Conservation (phyloP, 257 asterid species). For the Nyctanthes arbortristis region DNA sequence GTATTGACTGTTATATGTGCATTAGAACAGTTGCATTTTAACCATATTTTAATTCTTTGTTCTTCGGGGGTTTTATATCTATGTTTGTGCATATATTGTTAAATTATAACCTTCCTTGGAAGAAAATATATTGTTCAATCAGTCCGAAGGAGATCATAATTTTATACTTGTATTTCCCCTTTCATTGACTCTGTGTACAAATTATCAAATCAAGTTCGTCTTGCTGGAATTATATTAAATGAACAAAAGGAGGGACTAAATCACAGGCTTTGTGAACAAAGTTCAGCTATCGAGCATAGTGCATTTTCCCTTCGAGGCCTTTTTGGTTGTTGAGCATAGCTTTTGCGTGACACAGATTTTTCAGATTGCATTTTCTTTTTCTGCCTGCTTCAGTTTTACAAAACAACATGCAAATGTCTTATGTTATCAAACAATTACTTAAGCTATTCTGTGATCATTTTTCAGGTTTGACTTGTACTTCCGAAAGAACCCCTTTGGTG, state of each 20-base stretch:
- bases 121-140: not conserved
- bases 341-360: slow-evolving; percentile 16
- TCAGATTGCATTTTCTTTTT: not conserved
- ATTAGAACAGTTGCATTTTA: too few relatives aligned
- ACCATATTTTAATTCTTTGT: too few relatives aligned
- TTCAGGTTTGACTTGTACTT: slow-evolving; percentile 88
- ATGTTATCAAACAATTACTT: slow-evolving; percentile 21
- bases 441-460: slow-evolving; percentile 14
- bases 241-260: not conserved
- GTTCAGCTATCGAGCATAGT: not conserved
- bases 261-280: slow-evolving; percentile 1
- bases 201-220: not conserved
- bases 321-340: too few relatives aligned
- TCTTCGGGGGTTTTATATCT: too few relatives aligned
- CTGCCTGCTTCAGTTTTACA: not conserved
- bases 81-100: not conserved
- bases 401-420: slow-evolving; percentile 8
- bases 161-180: slow-evolving; percentile 1
- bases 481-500: slow-evolving; percentile 91
- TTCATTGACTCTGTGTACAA: not conserved
- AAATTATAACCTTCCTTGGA: slow-evolving; percentile 8
- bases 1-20: too few relatives aligned
- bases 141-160: slow-evolving; percentile 12
- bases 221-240: not conserved
- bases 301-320: slow-evolving; percentile 2